Evolutionary conservation across 768 basidiomycete genomes (phyloP), one percentile per base, ranked within the genome.

Genomic region (Termitomyces sp.): DNA sequence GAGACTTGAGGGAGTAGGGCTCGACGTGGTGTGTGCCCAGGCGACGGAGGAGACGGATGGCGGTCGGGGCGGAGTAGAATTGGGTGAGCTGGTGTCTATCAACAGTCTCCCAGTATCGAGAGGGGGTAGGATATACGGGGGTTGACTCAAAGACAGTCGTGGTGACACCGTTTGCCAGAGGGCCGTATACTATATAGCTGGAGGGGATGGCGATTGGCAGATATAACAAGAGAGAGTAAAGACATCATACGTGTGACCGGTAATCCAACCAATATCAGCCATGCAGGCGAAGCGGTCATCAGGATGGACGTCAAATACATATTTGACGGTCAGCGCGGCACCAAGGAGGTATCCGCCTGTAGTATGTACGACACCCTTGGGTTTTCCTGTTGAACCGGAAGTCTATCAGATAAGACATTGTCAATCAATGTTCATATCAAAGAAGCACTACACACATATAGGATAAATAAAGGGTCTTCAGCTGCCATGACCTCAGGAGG

Each of bases 211-310:
- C 35, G 33, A 36, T 57, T 46, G 18, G 24, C 26, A 40, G 35
- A 62, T 58, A 54, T 33, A 44, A 50, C 18, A 35, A 46, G 48
- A 28, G 55, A 36, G 52, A n/a, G 3, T 48, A 13, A 4, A n/a
- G 6, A 16, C 36, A 16, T 69, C 77, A 56, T 64, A 91, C 75
- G 90, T 91, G 75, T 97, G 94, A 18, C 95, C 95, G 3, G 96
- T 98, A 76, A 98, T 96, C 96, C 96, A 98, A 65, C 96, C 96
- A 53, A 99, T 82, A 68, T 99, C 96, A 57, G 96, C 96, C 95
- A 98, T 94, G 78, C 96, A 98, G 1, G 88, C 97, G 71, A 95
- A 98, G 64, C 81, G 86, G 76, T 98, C 96, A 59, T 91, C 94
- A n/a, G 89, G 86, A 72, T 99, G 96, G 22, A 98, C 84, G 70